These are phyloP conservation scores for Aspergillus olivimuriae DNA, from an alignment of 495 filamentous ascomycete species.

Conservation along the genomic window DNA sequence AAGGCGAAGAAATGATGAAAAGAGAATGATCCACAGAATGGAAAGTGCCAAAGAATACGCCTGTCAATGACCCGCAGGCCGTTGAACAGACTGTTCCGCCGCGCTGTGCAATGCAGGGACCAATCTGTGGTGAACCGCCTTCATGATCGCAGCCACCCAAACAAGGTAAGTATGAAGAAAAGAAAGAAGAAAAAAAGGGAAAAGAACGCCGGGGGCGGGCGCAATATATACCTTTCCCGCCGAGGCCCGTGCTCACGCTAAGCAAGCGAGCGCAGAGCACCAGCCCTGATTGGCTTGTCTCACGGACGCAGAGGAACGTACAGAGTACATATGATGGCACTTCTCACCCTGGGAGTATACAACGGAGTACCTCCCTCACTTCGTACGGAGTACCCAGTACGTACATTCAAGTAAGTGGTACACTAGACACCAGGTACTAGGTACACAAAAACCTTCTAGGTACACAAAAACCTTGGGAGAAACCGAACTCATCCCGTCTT, in stretches of 20 bases:
- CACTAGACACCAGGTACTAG: no score
- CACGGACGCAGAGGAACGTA: slow-evolving; percentile 31
- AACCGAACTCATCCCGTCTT: background rate
- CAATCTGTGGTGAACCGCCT: slow-evolving; percentile 51
- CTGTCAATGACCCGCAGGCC: slow-evolving; percentile 62
- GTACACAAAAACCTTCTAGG: no score
- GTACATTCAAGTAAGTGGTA: no score
- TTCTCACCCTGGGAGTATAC: no score
- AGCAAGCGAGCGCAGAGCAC: slow-evolving; percentile 52
- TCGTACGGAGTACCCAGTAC: no score
- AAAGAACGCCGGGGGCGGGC: slow-evolving; percentile 13
- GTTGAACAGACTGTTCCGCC: slow-evolving; percentile 59
- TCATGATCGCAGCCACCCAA: slow-evolving; percentile 57
- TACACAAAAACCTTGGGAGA: no score
- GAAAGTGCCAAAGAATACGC: slow-evolving; percentile 63
- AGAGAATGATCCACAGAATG: slow-evolving; percentile 31
- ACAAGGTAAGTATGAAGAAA: slow-evolving; percentile 74
- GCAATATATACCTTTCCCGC: slow-evolving; percentile 22
- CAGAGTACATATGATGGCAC: no score
- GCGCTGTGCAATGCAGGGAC: slow-evolving; percentile 75
- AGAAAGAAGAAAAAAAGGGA: slow-evolving; percentile 37
- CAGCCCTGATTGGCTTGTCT: slow-evolving; percentile 53
- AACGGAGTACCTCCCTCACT: no score
- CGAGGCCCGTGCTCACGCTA: slow-evolving; percentile 22
- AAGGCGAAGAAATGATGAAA: slow-evolving; percentile 50